A percentile compares a stretch with the other conserved stretches of the same genome.
phyloP scores from a whole-genome alignment of 1,284 basidiomycete genomes.

The Irpex rosettiformis region DNA sequence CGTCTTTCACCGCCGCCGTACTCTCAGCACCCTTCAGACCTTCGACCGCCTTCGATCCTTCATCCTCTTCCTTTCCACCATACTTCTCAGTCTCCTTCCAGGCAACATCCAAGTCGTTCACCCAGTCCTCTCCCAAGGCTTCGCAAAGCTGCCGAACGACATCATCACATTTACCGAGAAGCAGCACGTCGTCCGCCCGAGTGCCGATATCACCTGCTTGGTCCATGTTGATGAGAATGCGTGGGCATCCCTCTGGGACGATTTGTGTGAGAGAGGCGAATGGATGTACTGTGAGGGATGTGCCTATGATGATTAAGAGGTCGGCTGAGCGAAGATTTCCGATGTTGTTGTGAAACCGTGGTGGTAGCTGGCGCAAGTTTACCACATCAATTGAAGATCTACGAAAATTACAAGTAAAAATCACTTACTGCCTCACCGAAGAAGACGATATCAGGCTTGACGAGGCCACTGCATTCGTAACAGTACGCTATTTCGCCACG shows the following conservation, averaged over 20 bases:
- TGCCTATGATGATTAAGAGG: constrained; percentile 89
- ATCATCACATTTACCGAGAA: constrained; percentile 68
- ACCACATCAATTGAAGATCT: background rate
- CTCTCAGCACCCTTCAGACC: constrained; percentile 17
- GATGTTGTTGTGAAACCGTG: constrained; percentile 48
- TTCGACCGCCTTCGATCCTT: constrained; percentile 16
- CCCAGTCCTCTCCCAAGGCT: constrained; percentile 60
- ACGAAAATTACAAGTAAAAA: too few species aligned
- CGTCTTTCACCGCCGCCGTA: constrained; percentile 18
- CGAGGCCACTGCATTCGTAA: constrained; percentile 62
- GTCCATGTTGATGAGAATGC: constrained; percentile 70
- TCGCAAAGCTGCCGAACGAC: constrained; percentile 53
- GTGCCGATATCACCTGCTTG: constrained; percentile 58
- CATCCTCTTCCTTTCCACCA: constrained; percentile 16
- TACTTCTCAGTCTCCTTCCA: constrained; percentile 50
- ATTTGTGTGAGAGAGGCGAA: constrained; percentile 64
- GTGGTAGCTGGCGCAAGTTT: constrained; percentile 46
- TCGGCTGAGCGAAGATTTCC: constrained; percentile 62
- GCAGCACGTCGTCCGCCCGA: constrained; percentile 52
- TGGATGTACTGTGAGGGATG: constrained; percentile 80
- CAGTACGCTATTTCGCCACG: constrained; percentile 65
- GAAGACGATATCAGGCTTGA: constrained; percentile 95
- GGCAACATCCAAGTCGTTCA: constrained; percentile 50
- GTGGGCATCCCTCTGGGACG: constrained; percentile 51
- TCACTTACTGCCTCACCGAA: constrained; percentile 77